Percentiles rank a stretch among this genome's conserved stretches.
Conservation (phyloP, 148 eudicot species). For the Silene latifolia region DNA sequence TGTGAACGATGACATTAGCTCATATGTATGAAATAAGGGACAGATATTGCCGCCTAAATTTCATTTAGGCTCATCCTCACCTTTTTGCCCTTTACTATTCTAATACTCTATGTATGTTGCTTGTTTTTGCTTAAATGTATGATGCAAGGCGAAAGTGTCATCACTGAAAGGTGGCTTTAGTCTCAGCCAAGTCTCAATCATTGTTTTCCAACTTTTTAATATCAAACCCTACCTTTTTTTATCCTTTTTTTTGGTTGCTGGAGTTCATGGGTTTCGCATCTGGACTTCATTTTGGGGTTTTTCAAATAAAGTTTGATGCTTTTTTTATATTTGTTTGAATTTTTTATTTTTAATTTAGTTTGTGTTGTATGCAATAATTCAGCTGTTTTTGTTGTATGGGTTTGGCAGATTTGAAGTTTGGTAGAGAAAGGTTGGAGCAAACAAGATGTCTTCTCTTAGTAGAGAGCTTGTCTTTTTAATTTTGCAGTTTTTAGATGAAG, state of each 20-base stretch:
- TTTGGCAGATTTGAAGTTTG: constrained; percentile 40
- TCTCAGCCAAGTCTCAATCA: not conserved
- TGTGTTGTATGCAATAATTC: constrained; percentile 3
- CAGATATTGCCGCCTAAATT: too few relatives aligned
- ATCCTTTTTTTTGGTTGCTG: not conserved
- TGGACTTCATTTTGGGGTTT: not conserved
- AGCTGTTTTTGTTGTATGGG: constrained; percentile 4
- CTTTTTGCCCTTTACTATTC: too few relatives aligned
- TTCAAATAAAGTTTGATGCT: constrained; percentile 10
- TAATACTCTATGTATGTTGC: too few relatives aligned
- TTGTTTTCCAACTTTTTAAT: not conserved
- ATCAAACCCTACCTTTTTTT: not conserved
- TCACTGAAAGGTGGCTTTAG: not conserved
- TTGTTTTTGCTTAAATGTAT: not conserved
- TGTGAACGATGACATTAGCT: too few relatives aligned
- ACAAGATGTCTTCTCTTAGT: constrained; percentile 76
- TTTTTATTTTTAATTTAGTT: not conserved
- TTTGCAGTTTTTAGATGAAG: constrained; percentile 85
- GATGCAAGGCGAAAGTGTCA: not conserved
- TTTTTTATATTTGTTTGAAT: not conserved
- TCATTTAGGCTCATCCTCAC: too few relatives aligned
- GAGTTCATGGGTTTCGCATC: constrained; percentile 12
- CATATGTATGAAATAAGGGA: too few relatives aligned
- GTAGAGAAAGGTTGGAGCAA: constrained; percentile 21
- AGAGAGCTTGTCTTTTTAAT: constrained; percentile 87